Conservation (phyloP, 139 green algal genomes). For the Nannochloris sp. region DNA sequence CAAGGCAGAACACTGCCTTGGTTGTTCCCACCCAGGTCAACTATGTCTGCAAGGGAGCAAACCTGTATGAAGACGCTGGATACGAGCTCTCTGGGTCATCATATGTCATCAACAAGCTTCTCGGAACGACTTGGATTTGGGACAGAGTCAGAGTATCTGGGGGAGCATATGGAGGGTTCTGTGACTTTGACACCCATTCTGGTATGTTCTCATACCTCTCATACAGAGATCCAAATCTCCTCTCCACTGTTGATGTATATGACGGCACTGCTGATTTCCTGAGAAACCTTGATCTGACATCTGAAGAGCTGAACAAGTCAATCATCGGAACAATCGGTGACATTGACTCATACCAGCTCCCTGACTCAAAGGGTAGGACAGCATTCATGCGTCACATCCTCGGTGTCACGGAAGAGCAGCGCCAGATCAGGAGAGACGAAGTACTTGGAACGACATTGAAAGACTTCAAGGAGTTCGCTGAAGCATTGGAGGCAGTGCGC, state of each 20-base stretch:
- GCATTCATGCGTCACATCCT: slow-evolving; percentile 87
- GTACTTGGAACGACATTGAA: slow-evolving; percentile 64
- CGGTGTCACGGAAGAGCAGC: slow-evolving; percentile 82
- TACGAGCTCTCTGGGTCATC: slow-evolving; percentile 81
- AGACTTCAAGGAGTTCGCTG: slow-evolving; percentile 68
- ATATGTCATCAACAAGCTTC: slow-evolving; percentile 95
- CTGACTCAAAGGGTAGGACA: slow-evolving; percentile 74
- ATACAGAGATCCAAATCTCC: slow-evolving; percentile 96
- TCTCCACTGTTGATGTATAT: slow-evolving; percentile 80
- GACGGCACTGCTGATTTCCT: slow-evolving; percentile 74
- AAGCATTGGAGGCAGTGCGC: slow-evolving; percentile 53
- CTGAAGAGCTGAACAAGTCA: slow-evolving; percentile 83
- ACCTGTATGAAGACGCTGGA: slow-evolving; percentile 88
- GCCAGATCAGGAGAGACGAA: slow-evolving; percentile 75
- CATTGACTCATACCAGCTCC: slow-evolving; percentile 90
- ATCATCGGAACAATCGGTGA: slow-evolving; percentile 96
- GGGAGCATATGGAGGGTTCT: slow-evolving; percentile 97
- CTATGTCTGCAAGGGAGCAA: slow-evolving; percentile 96
- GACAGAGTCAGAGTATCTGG: slow-evolving; percentile 70
- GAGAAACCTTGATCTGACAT: slow-evolving; percentile 57
- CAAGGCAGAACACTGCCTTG: slow-evolving; percentile 74
- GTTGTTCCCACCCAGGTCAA: slow-evolving; percentile 97
- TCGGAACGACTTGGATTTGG: slow-evolving; percentile 96
- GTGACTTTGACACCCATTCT: slow-evolving; percentile 89
- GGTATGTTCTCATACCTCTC: slow-evolving; percentile 86